phyloP scores from a whole-genome alignment of 495 filamentous ascomycete genomes.

The Talaromyces nanjingensis region DNA sequence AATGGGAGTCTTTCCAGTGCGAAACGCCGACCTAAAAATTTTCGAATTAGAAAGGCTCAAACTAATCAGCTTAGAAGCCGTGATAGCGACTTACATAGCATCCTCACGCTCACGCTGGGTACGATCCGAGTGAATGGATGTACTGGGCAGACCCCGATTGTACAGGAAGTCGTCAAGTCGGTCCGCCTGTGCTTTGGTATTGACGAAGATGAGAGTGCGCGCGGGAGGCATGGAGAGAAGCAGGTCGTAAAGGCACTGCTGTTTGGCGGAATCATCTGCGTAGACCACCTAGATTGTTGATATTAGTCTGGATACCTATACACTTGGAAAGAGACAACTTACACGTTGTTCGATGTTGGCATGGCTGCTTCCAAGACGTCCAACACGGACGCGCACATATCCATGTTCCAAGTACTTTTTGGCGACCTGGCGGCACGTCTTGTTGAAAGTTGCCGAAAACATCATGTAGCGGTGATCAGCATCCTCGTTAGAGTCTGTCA shows the following conservation, averaged over 20 bases:
- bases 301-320: not conserved
- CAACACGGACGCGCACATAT: slow-evolving; percentile 73
- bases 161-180: slow-evolving; percentile 81
- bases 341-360: slow-evolving; percentile 67
- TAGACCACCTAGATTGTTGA: slow-evolving; percentile 44
- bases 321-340: slow-evolving; percentile 10
- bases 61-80: not conserved
- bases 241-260: slow-evolving; percentile 63
- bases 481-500: slow-evolving; percentile 62
- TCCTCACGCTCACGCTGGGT: slow-evolving; percentile 93
- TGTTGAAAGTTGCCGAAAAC: slow-evolving; percentile 92
- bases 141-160: slow-evolving; percentile 68
- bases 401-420: slow-evolving; percentile 62
- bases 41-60: slow-evolving; percentile 13
- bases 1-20: slow-evolving; percentile 63
- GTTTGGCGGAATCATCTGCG: slow-evolving; percentile 56
- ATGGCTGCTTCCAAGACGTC: slow-evolving; percentile 74
- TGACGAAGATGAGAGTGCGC: slow-evolving; percentile 90
- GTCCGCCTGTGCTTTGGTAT: slow-evolving; percentile 67
- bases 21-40: slow-evolving; percentile 63
- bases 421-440: slow-evolving; percentile 66
- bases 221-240: slow-evolving; percentile 58
- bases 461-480: slow-evolving; percentile 80
- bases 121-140: slow-evolving; percentile 80
- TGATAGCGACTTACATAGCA: slow-evolving; percentile 55